phyloP scores from a whole-genome alignment of 768 basidiomycete genomes.

The Mycena vitilis region DNA sequence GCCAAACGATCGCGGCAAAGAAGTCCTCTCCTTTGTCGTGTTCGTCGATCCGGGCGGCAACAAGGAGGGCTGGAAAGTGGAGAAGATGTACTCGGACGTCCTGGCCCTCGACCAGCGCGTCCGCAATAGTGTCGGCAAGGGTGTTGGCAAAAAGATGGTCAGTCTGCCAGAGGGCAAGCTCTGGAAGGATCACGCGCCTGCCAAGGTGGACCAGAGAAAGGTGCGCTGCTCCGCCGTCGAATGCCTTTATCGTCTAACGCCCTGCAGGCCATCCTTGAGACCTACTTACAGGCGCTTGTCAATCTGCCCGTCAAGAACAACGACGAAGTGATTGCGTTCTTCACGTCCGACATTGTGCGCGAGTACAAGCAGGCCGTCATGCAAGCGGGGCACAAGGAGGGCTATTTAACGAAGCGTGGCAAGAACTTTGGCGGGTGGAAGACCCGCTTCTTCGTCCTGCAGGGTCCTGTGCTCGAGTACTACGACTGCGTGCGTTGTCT shows the following conservation, averaged over 20 bases:
- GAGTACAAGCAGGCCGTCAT: slow-evolving; percentile 80
- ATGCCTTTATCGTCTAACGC: slow-evolving; percentile 13
- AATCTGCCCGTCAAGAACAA: slow-evolving; percentile 87
- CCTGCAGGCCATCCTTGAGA: slow-evolving; percentile 77
- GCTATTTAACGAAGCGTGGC: slow-evolving; percentile 94
- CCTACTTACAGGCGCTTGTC: slow-evolving; percentile 87
- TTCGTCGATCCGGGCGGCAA: slow-evolving; percentile 76
- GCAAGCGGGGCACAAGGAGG: slow-evolving; percentile 90
- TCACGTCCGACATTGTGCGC: slow-evolving; percentile 89
- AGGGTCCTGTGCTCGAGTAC: slow-evolving; percentile 92
- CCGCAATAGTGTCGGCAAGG: slow-evolving; percentile 72
- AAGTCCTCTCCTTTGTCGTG: slow-evolving; percentile 91
- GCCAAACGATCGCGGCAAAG: slow-evolving; percentile 91
- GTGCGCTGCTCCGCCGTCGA: slow-evolving; percentile 54
- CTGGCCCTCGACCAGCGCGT: slow-evolving; percentile 87
- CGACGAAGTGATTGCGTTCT: slow-evolving; percentile 90
- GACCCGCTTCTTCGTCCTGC: slow-evolving; percentile 93
- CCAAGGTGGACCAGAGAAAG: slow-evolving; percentile 96
- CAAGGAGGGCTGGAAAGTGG: slow-evolving; percentile 84
- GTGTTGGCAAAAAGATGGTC: slow-evolving; percentile 81
- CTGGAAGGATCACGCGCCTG: slow-evolving; percentile 97
- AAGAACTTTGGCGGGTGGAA: slow-evolving; percentile 99
- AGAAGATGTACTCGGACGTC: slow-evolving; percentile 95
- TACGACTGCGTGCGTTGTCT: slow-evolving; percentile 90
- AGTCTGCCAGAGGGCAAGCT: slow-evolving; percentile 90